Evolutionary conservation across 768 basidiomycete species (phyloP).

Genomic region (Tylopilus felleus): DNA sequence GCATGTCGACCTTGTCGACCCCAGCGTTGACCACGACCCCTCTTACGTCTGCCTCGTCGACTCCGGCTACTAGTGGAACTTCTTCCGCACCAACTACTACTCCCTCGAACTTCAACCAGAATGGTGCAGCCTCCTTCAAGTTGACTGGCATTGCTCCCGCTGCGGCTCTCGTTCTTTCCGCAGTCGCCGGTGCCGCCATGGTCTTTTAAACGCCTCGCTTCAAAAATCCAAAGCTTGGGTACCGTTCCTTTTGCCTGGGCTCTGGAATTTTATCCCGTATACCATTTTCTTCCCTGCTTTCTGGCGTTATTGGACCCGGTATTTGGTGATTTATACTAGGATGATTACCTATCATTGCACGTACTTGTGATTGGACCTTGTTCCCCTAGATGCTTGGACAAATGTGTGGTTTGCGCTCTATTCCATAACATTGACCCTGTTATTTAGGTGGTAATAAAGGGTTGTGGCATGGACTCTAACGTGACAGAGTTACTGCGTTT

Average conservation of each 20-base stretch:
- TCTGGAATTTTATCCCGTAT: constrained; percentile 9
- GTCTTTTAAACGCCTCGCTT: constrained; percentile 37
- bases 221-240: neutral
- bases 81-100: constrained; percentile 21
- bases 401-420: constrained; percentile 3
- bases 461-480: neutral
- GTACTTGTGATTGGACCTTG: constrained; percentile 18
- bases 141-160: constrained; percentile 31
- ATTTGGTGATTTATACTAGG: constrained; percentile 16
- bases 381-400: constrained; percentile 20
- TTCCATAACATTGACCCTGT: constrained; percentile 3
- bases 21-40: constrained; percentile 13
- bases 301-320: constrained; percentile 2
- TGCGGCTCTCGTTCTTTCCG: constrained; percentile 41
- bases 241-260: neutral
- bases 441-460: neutral
- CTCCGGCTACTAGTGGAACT: neutral
- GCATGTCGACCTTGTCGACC: neutral
- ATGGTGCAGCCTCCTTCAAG: constrained; percentile 34
- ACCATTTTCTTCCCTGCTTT: constrained; percentile 12
- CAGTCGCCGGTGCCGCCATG: constrained; percentile 46
- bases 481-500: neutral
- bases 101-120: constrained; percentile 17
- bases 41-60: neutral
- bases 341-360: constrained; percentile 8